Percentiles rank a stretch among this genome's conserved stretches.
phyloP scores from a whole-genome alignment of 2,329 filamentous ascomycete species.

The Penicillium freii region DNA sequence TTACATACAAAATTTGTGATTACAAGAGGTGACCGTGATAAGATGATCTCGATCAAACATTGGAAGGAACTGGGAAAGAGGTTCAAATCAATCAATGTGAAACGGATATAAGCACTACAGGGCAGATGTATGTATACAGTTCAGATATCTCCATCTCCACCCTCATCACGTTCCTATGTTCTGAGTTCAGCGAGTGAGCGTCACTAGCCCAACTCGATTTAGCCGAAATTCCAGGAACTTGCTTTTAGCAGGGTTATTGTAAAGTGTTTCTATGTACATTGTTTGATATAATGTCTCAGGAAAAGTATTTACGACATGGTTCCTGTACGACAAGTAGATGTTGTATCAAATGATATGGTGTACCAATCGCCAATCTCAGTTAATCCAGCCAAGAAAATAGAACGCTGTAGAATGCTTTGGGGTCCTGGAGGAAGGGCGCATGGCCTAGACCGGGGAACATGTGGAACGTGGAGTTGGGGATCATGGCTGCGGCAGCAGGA shows the following conservation, averaged over 20 bases:
- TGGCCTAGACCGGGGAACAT: conserved; percentile 17
- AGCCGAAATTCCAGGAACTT: neutral
- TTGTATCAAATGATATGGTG: neutral
- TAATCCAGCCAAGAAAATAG: conserved; percentile 8
- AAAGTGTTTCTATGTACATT: neutral
- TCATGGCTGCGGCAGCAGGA: conserved; percentile 14
- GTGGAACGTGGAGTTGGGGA: conserved; percentile 14
- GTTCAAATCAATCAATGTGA: too few species aligned
- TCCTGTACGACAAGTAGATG: too few species aligned
- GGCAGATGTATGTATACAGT: too few species aligned
- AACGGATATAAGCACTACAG: too few species aligned
- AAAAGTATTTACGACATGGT: neutral
- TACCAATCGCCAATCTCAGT: neutral
- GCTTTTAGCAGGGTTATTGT: neutral
- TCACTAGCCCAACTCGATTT: neutral
- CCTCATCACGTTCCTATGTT: too few species aligned
- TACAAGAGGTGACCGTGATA: too few species aligned
- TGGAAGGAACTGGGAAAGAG: too few species aligned
- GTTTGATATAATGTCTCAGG: neutral
- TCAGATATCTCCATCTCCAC: too few species aligned
- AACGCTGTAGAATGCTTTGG: conserved; percentile 9
- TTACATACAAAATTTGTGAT: too few species aligned
- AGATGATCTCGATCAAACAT: too few species aligned
- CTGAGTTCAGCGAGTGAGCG: too few species aligned
- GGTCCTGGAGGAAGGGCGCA: conserved; percentile 18